Evolutionary conservation across 2,329 filamentous ascomycete genomes (phyloP).

Genomic region (Alternaria sp.): DNA sequence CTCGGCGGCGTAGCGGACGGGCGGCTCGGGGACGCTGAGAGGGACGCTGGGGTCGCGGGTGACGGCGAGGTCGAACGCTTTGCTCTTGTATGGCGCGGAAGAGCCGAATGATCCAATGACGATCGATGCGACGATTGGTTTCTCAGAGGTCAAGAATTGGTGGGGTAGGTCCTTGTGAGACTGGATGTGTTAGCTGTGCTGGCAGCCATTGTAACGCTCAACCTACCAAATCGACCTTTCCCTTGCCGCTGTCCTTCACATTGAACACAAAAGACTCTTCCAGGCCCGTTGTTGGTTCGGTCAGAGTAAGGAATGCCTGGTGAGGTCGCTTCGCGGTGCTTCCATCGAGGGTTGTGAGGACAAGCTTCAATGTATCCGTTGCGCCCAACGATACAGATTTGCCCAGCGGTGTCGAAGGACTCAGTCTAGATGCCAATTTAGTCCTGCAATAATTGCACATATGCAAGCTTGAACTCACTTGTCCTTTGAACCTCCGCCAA

Average conservation of each 20-base stretch:
- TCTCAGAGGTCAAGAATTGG: constrained; percentile 73
- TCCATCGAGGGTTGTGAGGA: constrained; percentile 80
- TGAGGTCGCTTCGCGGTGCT: constrained; percentile 83
- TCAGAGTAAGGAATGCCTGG: constrained; percentile 88
- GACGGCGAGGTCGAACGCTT: constrained; percentile 76
- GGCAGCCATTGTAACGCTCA: constrained; percentile 4
- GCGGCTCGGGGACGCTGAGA: constrained; percentile 66
- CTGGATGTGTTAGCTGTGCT: constrained; percentile 57
- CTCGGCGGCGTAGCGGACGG: constrained; percentile 82
- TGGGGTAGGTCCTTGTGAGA: constrained; percentile 86
- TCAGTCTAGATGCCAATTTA: constrained; percentile 44
- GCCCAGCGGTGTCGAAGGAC: constrained; percentile 63
- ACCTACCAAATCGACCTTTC: constrained; percentile 80
- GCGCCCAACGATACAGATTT: constrained; percentile 69
- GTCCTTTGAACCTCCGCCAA: constrained; percentile 63
- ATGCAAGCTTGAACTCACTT: constrained; percentile 60
- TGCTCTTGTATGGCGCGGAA: constrained; percentile 68
- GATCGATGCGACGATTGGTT: constrained; percentile 78
- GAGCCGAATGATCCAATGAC: constrained; percentile 87
- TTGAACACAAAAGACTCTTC: constrained; percentile 86
- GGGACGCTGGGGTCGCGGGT: constrained; percentile 67
- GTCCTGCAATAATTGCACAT: background rate
- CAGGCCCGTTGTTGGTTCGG: constrained; percentile 74
- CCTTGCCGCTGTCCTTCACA: constrained; percentile 88
- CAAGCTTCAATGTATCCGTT: constrained; percentile 78